Evolutionary conservation across 2,329 filamentous ascomycete genomes (phyloP).

Genomic region (Raffaelea arxii): DNA sequence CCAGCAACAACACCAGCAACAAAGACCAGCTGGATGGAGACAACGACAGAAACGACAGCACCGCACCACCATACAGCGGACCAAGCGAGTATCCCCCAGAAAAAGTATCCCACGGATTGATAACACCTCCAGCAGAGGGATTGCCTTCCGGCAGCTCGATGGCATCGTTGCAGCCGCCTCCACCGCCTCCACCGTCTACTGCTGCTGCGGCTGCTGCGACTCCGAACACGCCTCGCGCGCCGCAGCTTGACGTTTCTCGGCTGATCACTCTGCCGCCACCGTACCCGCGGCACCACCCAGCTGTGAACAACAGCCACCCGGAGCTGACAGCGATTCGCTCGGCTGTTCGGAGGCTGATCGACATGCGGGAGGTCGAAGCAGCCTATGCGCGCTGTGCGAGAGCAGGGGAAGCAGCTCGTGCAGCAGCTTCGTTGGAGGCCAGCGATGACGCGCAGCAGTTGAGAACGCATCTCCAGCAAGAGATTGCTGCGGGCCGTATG

Average conservation of each 20-base stretch:
- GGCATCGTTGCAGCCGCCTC: no score
- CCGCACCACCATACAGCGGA: constrained; percentile 27
- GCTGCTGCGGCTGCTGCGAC: constrained; percentile 30
- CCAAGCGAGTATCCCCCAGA: constrained; percentile 44
- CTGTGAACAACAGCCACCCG: constrained; percentile 92
- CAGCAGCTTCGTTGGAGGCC: constrained; percentile 41
- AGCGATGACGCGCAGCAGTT: constrained; percentile 52
- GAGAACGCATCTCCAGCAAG: constrained; percentile 64
- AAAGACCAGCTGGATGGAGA: no score
- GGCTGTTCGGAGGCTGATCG: constrained; percentile 62
- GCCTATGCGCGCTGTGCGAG: constrained; percentile 54
- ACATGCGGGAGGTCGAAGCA: constrained; percentile 60
- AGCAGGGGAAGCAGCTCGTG: constrained; percentile 47
- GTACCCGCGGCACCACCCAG: constrained; percentile 88
- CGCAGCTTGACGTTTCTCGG: constrained; percentile 75
- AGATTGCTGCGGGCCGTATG: constrained; percentile 69
- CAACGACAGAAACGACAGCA: neutral
- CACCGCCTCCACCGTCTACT: constrained; percentile 12
- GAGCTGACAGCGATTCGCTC: constrained; percentile 70
- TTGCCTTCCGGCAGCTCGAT: no score
- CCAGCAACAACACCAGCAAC: neutral
- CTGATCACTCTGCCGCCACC: constrained; percentile 88
- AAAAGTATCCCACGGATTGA: constrained; percentile 41
- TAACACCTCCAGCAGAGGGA: no score
- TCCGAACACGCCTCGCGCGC: constrained; percentile 35